Evolutionary conservation across 2,329 filamentous ascomycete species (phyloP).

Genomic region (Botryosphaeria dothidea): DNA sequence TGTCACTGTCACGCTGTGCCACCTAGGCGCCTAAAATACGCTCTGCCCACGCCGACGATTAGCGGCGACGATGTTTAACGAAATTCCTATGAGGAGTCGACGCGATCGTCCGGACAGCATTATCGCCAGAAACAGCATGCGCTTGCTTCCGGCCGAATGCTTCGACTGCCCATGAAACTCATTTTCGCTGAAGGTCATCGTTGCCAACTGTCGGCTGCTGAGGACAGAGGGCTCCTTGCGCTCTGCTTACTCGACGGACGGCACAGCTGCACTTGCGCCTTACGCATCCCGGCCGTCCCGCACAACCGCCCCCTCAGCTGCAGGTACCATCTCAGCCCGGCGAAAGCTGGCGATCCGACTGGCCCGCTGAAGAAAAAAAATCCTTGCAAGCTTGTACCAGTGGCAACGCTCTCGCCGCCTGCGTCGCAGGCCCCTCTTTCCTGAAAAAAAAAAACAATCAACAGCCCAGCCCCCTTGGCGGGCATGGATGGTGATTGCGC

Average conservation of each 20-base stretch:
- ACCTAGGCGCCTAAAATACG: not conserved
- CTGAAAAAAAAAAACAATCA: not conserved
- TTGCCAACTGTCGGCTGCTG: too few relatives aligned
- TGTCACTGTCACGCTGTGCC: not conserved
- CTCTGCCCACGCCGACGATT: not conserved
- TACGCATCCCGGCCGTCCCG: not conserved
- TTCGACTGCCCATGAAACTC: too few relatives aligned
- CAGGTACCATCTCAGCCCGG: constrained; percentile 4
- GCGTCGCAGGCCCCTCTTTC: not conserved
- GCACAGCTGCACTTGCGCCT: not conserved
- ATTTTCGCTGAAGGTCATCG: too few relatives aligned
- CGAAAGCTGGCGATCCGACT: not conserved
- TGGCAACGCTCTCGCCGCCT: not conserved
- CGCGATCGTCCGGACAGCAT: too few relatives aligned
- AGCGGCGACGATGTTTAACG: too few relatives aligned
- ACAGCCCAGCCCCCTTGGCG: not conserved
- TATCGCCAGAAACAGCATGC: too few relatives aligned
- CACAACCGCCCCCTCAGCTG: not conserved
- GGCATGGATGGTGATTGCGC: not conserved
- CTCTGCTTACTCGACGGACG: not conserved
- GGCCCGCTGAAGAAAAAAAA: not conserved
- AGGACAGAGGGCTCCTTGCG: too few relatives aligned
- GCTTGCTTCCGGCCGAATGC: too few relatives aligned
- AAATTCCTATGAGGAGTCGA: too few relatives aligned
- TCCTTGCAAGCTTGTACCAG: not conserved